Conservation (phyloP, 305 asterid genomes). For the Fraxinus floribunda region DNA sequence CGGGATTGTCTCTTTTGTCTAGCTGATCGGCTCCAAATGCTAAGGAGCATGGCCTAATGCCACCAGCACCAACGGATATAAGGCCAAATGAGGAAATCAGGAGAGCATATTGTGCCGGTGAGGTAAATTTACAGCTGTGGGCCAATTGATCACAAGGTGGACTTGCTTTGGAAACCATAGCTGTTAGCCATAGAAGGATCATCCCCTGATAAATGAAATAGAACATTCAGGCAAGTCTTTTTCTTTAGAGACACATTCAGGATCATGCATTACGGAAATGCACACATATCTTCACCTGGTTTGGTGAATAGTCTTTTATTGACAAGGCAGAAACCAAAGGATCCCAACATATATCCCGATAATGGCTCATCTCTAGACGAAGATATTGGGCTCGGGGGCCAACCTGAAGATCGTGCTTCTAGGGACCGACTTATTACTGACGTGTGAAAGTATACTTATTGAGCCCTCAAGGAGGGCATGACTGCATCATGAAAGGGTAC, state of each 20-base stretch:
- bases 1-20: constrained; percentile 23
- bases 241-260: neutral
- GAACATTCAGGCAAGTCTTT: neutral
- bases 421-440: neutral
- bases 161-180: constrained; percentile 45
- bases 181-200: constrained; percentile 55
- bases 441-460: neutral
- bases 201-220: constrained; percentile 41
- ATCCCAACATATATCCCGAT: neutral
- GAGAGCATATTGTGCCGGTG: constrained; percentile 39
- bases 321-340: neutral
- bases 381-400: neutral
- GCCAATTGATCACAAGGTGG: constrained; percentile 37
- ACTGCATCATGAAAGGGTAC: neutral
- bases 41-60: constrained; percentile 49
- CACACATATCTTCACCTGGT: neutral
- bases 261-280: neutral
- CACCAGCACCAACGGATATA: constrained; percentile 65
- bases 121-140: constrained; percentile 36
- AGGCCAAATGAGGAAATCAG: constrained; percentile 47
- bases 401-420: neutral
- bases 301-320: neutral
- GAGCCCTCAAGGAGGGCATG: neutral
- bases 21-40: constrained; percentile 75
- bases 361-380: neutral